Conservation (phyloP, 345 rosid species). For the Acer campestre region DNA sequence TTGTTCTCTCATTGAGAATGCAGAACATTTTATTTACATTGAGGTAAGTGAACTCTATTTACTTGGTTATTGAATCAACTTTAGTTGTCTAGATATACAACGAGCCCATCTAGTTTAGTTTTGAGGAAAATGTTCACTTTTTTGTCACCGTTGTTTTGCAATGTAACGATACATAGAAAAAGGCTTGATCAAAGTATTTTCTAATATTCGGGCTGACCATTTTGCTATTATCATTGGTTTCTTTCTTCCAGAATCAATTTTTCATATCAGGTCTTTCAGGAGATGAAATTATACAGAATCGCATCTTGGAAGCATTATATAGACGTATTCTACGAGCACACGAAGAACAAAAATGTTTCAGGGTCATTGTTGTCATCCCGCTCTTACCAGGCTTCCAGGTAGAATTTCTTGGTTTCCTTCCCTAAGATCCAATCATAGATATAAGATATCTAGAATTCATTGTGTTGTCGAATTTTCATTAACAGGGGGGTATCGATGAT, state of each 20-base stretch:
- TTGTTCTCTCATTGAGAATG: slow-evolving; percentile 74
- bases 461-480: slow-evolving; percentile 10
- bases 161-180: background rate
- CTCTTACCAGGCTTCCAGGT: slow-evolving; percentile 98
- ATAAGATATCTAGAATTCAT: background rate
- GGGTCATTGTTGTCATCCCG: slow-evolving; percentile 78
- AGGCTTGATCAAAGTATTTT: background rate
- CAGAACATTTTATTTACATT: slow-evolving; percentile 85
- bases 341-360: slow-evolving; percentile 64
- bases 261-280: slow-evolving; percentile 63
- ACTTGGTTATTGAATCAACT: background rate
- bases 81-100: background rate
- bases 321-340: slow-evolving; percentile 72
- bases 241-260: slow-evolving; percentile 66
- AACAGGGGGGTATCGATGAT: slow-evolving; percentile 89
- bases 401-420: background rate
- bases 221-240: slow-evolving; percentile 10
- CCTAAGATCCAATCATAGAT: background rate
- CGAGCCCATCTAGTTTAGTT: too few species aligned
- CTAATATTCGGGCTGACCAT: background rate
- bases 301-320: slow-evolving; percentile 71
- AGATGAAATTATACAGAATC: slow-evolving; percentile 74
- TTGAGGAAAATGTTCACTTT: too few species aligned
- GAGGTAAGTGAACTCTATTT: slow-evolving; percentile 53
- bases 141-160: too few species aligned